A percentile compares a stretch with the other conserved stretches of the same genome.
phyloP scores from a whole-genome alignment of 2,329 filamentous ascomycete genomes.

The Arthrobotrys iridis region DNA sequence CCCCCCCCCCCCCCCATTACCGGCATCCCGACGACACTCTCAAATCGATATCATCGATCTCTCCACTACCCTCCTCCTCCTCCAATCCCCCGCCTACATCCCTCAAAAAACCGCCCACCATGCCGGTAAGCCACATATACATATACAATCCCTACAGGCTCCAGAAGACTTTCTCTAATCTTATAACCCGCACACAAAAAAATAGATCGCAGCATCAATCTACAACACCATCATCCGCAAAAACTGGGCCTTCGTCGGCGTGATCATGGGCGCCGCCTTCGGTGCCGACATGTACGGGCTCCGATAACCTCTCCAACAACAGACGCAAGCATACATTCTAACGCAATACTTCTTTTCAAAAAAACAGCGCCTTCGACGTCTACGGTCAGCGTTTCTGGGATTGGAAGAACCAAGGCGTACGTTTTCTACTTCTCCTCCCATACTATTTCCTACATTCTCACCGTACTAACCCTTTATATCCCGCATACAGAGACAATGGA shows the following conservation, averaged over 20 bases:
- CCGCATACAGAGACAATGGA: slow-evolving; percentile 56
- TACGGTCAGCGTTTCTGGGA: slow-evolving; percentile 90
- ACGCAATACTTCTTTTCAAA: slow-evolving; percentile 37
- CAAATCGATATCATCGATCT: neutral
- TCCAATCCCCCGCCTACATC: neutral
- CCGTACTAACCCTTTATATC: slow-evolving; percentile 6
- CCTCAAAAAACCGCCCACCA: slow-evolving; percentile 17
- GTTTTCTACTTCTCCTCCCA: slow-evolving; percentile 62
- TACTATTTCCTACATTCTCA: neutral
- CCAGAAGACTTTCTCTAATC: too few relatives aligned
- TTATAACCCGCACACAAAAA: neutral
- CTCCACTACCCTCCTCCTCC: neutral
- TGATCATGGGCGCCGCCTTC: slow-evolving; percentile 88
- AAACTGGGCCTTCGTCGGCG: slow-evolving; percentile 86
- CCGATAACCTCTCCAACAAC: neutral
- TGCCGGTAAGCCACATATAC: slow-evolving; percentile 19
- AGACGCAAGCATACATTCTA: neutral
- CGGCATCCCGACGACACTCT: neutral
- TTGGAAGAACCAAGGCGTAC: slow-evolving; percentile 86
- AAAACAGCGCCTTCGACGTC: slow-evolving; percentile 79
- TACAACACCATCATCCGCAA: slow-evolving; percentile 81
- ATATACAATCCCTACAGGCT: neutral
- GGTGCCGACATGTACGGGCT: slow-evolving; percentile 86
- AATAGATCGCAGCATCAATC: slow-evolving; percentile 56
- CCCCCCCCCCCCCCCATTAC: slow-evolving; percentile 1